These are phyloP conservation scores for Neurospora sp. DNA, from an alignment of 495 filamentous ascomycete species.

Conservation along the genomic window DNA sequence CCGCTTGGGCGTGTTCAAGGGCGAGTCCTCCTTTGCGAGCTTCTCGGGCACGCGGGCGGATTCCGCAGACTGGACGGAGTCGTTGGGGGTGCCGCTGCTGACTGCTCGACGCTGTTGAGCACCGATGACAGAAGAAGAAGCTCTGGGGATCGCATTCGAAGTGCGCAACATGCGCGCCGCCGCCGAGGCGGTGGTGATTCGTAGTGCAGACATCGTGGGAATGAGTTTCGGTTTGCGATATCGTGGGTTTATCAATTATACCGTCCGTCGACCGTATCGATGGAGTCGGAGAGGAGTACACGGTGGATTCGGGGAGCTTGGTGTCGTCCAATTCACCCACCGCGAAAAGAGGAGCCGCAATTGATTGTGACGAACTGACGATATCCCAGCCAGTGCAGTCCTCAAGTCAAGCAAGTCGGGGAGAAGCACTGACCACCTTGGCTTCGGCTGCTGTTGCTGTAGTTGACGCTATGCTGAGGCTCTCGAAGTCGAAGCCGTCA, in stretches of 20 bases:
- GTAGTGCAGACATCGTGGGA: conserved; percentile 31
- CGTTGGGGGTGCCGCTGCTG: conserved; percentile 31
- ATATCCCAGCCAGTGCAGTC: neutral
- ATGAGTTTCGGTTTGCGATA: neutral
- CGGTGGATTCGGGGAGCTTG: neutral
- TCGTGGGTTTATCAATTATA: neutral
- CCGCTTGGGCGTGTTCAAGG: conserved; percentile 26
- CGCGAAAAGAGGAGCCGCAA: neutral
- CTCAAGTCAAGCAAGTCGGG: neutral
- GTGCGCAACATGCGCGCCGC: conserved; percentile 34
- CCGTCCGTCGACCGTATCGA: neutral
- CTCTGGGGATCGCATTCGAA: neutral
- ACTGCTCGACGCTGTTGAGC: conserved; percentile 22
- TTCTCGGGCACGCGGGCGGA: conserved; percentile 18
- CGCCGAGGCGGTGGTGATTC: conserved; percentile 24
- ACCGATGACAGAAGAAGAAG: neutral
- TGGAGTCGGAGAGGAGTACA: neutral
- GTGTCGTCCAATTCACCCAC: neutral
- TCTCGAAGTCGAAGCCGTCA: conserved; percentile 3
- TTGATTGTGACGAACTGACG: conserved; percentile 4
- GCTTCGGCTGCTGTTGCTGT: neutral
- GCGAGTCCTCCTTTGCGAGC: conserved; percentile 14
- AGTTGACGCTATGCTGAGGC: conserved; percentile 7
- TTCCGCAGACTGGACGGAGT: conserved; percentile 17
- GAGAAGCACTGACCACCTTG: neutral